Evolutionary conservation across 2,329 filamentous ascomycete genomes (phyloP).

Genomic region (Aspergillus sp.): DNA sequence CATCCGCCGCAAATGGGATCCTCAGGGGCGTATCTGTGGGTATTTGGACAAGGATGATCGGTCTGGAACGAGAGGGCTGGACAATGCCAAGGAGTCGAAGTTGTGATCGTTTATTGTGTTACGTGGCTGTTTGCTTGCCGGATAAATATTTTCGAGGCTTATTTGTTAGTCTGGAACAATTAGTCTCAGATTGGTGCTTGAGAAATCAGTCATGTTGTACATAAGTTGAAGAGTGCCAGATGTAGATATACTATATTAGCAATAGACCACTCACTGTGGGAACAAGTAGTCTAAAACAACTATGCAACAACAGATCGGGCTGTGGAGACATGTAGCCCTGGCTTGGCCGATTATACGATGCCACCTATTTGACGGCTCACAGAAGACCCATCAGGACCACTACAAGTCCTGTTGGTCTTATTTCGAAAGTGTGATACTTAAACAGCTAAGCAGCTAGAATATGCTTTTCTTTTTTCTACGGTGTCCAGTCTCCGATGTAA

Average conservation of each 20-base stretch:
- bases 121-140: neutral
- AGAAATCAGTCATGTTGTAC: neutral
- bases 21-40: constrained; percentile 36
- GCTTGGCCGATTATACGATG: too few species aligned
- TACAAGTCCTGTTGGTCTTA: too few species aligned
- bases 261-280: neutral
- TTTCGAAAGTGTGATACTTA: too few species aligned
- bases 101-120: neutral
- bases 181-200: neutral
- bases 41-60: constrained; percentile 51
- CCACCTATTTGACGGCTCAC: too few species aligned
- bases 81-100: constrained; percentile 43
- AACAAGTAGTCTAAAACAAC: neutral
- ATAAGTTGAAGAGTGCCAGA: neutral
- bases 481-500: too few species aligned
- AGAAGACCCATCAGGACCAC: too few species aligned
- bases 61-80: constrained; percentile 46
- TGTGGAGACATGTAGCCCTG: neutral
- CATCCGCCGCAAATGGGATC: constrained; percentile 33
- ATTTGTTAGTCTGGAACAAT: neutral
- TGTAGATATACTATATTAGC: neutral
- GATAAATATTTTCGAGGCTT: neutral
- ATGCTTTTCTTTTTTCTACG: too few species aligned
- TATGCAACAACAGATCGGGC: neutral
- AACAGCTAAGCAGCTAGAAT: too few species aligned